Conservation (phyloP, 257 asterid species). For the Verbena officinalis region DNA sequence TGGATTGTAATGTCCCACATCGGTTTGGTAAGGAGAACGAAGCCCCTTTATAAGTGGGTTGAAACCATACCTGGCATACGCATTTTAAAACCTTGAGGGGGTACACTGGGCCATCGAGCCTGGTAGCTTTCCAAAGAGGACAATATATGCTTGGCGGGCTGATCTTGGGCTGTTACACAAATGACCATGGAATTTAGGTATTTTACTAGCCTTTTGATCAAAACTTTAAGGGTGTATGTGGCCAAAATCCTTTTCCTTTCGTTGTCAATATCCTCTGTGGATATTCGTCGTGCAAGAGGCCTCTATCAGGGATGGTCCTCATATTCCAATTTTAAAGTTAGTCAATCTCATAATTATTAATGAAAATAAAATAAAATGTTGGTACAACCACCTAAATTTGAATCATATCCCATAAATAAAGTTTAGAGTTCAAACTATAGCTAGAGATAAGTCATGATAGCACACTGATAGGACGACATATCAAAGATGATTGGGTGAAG, state of each 20-base stretch:
- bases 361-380: not conserved
- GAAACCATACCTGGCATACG: too few species aligned
- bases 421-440: constrained; percentile 7
- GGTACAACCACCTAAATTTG: constrained; percentile 17
- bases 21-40: too few species aligned
- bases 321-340: not conserved
- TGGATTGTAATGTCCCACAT: too few species aligned
- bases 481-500: too few species aligned
- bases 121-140: too few species aligned
- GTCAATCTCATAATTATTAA: constrained; percentile 26
- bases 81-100: too few species aligned
- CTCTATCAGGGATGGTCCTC: constrained; percentile 6
- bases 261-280: constrained; percentile 14
- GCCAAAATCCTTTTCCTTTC: constrained; percentile 24
- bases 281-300: constrained; percentile 14
- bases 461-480: too few species aligned
- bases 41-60: too few species aligned
- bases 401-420: too few species aligned
- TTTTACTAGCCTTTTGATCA: not conserved
- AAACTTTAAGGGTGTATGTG: constrained; percentile 21
- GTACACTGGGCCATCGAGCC: too few species aligned
- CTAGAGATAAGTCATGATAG: not conserved
- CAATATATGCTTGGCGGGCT: too few species aligned
- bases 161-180: too few species aligned
- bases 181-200: not conserved